These are phyloP conservation scores for Trichoderma gamsii DNA, from an alignment of 495 filamentous ascomycete species.

Conservation along the genomic window DNA sequence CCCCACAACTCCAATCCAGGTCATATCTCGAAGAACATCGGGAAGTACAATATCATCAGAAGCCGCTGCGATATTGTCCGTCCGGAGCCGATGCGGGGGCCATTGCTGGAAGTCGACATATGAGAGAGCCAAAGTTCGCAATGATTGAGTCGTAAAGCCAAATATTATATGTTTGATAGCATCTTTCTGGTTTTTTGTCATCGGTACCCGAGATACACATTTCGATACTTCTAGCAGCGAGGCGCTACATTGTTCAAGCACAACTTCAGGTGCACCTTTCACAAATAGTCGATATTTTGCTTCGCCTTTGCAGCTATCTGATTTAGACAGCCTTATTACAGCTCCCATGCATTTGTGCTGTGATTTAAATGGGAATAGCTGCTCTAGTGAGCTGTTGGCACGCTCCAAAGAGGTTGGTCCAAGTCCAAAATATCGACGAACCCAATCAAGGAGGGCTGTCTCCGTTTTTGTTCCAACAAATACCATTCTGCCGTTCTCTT, in stretches of 20 bases:
- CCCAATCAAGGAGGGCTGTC: slow-evolving; percentile 57
- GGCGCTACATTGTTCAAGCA: slow-evolving; percentile 64
- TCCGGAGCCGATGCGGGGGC: slow-evolving; percentile 50
- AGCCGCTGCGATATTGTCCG: neutral
- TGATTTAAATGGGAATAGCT: slow-evolving; percentile 83
- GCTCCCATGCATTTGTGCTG: slow-evolving; percentile 83
- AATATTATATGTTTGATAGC: slow-evolving; percentile 50
- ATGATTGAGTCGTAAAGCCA: slow-evolving; percentile 70
- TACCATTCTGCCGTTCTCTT: slow-evolving; percentile 50
- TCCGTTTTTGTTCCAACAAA: slow-evolving; percentile 75
- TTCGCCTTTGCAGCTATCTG: neutral
- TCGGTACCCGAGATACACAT: slow-evolving; percentile 53
- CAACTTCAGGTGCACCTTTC: slow-evolving; percentile 83
- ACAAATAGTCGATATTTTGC: slow-evolving; percentile 61
- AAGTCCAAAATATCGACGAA: slow-evolving; percentile 61
- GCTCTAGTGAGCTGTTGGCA: slow-evolving; percentile 59
- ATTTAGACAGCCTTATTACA: slow-evolving; percentile 50
- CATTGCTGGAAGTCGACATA: slow-evolving; percentile 87
- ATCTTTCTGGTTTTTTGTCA: neutral
- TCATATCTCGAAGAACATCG: slow-evolving; percentile 61
- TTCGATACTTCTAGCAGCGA: slow-evolving; percentile 49
- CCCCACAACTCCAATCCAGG: slow-evolving; percentile 63
- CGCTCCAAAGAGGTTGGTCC: slow-evolving; percentile 39
- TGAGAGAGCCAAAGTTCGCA: slow-evolving; percentile 79
- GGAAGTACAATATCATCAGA: slow-evolving; percentile 30